Evolutionary conservation across 75 land plant genomes (phyloP), one percentile per base, ranked within the genome.

Genomic region (Pinus taeda): DNA sequence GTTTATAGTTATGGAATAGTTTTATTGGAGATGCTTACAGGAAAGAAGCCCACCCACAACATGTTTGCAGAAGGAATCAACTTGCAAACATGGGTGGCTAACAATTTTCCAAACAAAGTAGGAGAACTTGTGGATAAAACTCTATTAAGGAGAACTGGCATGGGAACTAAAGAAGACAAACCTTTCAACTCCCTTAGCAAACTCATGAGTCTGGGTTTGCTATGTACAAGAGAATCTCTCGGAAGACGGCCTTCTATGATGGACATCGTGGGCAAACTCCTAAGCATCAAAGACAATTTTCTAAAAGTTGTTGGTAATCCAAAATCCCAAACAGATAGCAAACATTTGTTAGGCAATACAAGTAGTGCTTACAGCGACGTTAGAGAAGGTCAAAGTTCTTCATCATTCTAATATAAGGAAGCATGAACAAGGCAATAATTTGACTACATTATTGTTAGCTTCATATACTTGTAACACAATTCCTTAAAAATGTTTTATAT

Each of bases 231-330:
- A 17, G 59, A 77, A 45, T 45, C 58, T 49, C 80, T 79, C 6
- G 30, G 69, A 39, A 74, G 70, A 36, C 45, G 82, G 15, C 79
- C 82, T 13, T 57, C 30, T 55, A 81, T 81, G 82, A 67, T 39
- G 8, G 82, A 81, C 26, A 78, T 81, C 42, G 12, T 77, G 53
- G 42, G 57, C 15, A 81, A 65, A 61, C n/a, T 81, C 67, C 57
- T 15, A 9, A 63, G 33, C 13, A 62, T 62, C 65, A 63, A 15
- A 63, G 15, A 12, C 66, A 63, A 15, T 63, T 29, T 63, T 30
- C 15, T 63, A 2, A 3, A 63, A 5, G 65, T 26, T 14, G 4
- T 12, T 63, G 24, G 5, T 1, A 30, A 26, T 13, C 33, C 33
- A 63, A 63, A 15, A 63, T 63, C 11, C 33, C 66, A 63, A 22